Evolutionary conservation across 805 yeast genomes (phyloP), one percentile per base, ranked within the genome.

Genomic region (Candida glaebosa): DNA sequence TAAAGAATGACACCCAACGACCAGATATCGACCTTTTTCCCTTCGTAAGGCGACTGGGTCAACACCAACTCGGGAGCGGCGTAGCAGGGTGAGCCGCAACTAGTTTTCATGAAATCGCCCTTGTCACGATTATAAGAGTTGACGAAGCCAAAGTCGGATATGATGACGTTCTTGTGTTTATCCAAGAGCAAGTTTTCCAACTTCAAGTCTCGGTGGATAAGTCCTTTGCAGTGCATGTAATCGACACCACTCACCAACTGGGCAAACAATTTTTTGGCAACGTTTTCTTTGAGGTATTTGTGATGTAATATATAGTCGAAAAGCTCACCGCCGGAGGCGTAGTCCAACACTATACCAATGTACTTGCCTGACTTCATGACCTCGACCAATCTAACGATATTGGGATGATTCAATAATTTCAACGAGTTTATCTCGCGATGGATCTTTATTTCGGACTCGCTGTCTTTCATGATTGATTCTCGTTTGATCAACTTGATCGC

Each of bases 1-100:
- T 89, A 93, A 33, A 93, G 67, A 40, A 93, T 93, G 20, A 93
- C 90, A 45, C 99, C 99, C 54, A 96, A 81, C 0, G 96, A 87
- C 99, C 99, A 93, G 33, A 90, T 84, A 64, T 93, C 99, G 24
- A 88, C 97, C 63, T 88, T 89, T 47, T 88, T 78, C 17, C 96
- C 97, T 51, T 86, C 88, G 59, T 93, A 93, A 12, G 95, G 89
- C 40, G 81, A 77, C 48, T 82, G 87, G 9, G 91, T 84, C 22
- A 89, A 83, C 3, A 93, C 99, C 43, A 93, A 68, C 60, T 93
- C 99, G 0, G 99, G 99, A 1, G 99, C 99, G 0, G 99, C 99
- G 63, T 91, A 91, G 61, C 99, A 91, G 1, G 99, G 99, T 2
- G 96, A 87, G 1, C 99, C 99, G 62, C 99, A 91, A 28, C 90